A percentile compares a stretch with the other conserved stretches of the same genome.
phyloP scores from a whole-genome alignment of 352 stramenopile genomes.

The Paralagenidium karlingii region DNA sequence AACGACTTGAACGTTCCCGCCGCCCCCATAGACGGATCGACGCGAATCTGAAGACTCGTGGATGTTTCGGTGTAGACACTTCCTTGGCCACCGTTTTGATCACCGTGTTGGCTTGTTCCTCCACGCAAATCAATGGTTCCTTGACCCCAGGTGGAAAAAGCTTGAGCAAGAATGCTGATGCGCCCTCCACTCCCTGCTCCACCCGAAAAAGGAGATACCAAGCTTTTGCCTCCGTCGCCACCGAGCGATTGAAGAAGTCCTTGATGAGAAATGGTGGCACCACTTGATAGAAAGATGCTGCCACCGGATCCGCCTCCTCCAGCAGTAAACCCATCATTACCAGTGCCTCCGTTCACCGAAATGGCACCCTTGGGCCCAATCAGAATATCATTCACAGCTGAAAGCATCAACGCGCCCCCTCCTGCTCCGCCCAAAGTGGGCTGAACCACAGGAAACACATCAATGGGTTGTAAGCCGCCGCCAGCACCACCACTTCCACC shows the following conservation, averaged over 20 bases:
- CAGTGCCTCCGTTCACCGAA: constrained; percentile 53
- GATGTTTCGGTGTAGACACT: constrained; percentile 25
- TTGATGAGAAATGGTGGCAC: constrained; percentile 42
- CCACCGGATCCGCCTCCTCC: constrained; percentile 46
- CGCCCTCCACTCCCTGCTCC: constrained; percentile 81
- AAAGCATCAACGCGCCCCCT: constrained; percentile 75
- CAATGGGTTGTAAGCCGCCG: constrained; percentile 70
- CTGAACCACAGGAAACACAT: constrained; percentile 47
- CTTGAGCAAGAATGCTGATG: constrained; percentile 85
- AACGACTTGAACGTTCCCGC: constrained; percentile 59
- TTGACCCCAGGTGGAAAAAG: constrained; percentile 79
- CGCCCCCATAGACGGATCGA: constrained; percentile 55
- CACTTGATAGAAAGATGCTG: constrained; percentile 31
- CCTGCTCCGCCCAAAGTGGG: constrained; percentile 83
- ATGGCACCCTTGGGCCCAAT: constrained; percentile 72
- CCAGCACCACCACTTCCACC: constrained; percentile 87
- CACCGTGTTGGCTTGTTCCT: constrained; percentile 27
- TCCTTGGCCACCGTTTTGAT: constrained; percentile 19
- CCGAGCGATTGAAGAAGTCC: constrained; percentile 65
- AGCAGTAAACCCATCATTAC: constrained; percentile 32
- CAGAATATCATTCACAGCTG: constrained; percentile 90
- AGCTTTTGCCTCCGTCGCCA: constrained; percentile 64
- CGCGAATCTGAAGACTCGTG: constrained; percentile 26
- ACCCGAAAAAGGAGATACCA: constrained; percentile 19
- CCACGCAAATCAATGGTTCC: constrained; percentile 73